A percentile compares a stretch with the other conserved stretches of the same genome.
These are phyloP conservation scores for Emydomyces testavorans DNA, from an alignment of 2,329 filamentous ascomycete species.

Conservation along the genomic window DNA sequence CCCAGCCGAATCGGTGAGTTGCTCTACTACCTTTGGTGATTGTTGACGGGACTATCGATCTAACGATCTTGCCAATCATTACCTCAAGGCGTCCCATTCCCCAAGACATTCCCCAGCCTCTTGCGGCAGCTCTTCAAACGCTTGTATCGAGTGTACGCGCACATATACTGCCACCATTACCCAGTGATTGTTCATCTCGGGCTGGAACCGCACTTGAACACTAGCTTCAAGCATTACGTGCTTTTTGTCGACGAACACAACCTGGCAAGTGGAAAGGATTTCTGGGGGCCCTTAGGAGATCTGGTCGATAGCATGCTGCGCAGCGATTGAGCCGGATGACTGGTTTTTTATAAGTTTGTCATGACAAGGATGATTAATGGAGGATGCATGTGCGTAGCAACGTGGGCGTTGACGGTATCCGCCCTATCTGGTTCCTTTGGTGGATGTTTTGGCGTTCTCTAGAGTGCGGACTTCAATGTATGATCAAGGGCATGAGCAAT, in stretches of 20 bases:
- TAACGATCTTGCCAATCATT: not conserved
- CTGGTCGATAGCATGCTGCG: conserved; percentile 95
- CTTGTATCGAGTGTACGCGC: conserved; percentile 94
- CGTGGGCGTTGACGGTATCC: conserved; percentile 1
- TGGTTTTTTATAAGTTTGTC: not conserved
- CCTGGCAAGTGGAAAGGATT: conserved; percentile 86
- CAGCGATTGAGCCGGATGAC: conserved; percentile 55
- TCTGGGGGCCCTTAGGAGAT: conserved; percentile 91
- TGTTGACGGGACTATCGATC: not conserved
- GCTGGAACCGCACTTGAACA: conserved; percentile 93
- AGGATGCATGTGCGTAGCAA: conserved; percentile 10
- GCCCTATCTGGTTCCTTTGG: not conserved
- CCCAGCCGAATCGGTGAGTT: conserved; percentile 75
- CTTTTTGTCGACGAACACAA: conserved; percentile 96
- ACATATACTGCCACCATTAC: conserved; percentile 99
- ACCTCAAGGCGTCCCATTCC: conserved; percentile 69
- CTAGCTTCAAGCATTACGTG: conserved; percentile 99
- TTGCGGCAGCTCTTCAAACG: conserved; percentile 97
- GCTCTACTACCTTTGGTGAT: not conserved
- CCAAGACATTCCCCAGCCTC: conserved; percentile 77
- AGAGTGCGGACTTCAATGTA: conserved; percentile 9
- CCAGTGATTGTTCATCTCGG: conserved; percentile 90
- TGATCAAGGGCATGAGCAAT: conserved; percentile 8
- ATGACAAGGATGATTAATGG: not conserved
- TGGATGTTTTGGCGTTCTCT: conserved; percentile 6